Conservation (phyloP, 2,329 filamentous ascomycete species). For the Didymella segeticola region DNA sequence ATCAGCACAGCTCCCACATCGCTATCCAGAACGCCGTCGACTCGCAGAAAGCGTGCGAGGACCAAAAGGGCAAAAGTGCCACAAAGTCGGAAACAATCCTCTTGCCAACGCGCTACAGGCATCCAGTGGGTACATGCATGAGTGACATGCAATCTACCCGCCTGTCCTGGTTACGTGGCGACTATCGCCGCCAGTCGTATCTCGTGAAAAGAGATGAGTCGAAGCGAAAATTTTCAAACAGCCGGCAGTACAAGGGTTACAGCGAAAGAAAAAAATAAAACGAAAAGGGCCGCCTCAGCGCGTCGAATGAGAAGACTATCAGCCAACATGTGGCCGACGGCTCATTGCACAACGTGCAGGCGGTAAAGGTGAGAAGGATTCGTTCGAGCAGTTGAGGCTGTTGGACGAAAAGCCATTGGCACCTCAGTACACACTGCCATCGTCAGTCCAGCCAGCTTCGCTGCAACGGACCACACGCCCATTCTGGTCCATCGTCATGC, state of each 20-base stretch:
- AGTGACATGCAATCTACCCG: slow-evolving; percentile 19
- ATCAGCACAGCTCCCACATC: slow-evolving; percentile 8
- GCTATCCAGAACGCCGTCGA: slow-evolving; percentile 15
- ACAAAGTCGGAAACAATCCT: background rate
- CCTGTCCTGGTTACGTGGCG: slow-evolving; percentile 34
- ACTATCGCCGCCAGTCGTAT: slow-evolving; percentile 33
- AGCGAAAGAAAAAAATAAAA: slow-evolving; percentile 13
- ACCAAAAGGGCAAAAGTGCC: slow-evolving; percentile 6
- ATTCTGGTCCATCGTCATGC: slow-evolving; percentile 49
- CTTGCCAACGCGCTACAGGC: background rate
- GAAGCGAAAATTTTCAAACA: slow-evolving; percentile 21
- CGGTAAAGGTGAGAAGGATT: background rate
- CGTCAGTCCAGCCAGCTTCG: slow-evolving; percentile 62
- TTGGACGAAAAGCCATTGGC: background rate
- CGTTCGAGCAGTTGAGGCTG: background rate
- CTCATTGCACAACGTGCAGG: background rate
- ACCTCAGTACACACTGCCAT: slow-evolving; percentile 47
- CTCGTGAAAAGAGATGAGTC: slow-evolving; percentile 22
- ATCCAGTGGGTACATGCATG: slow-evolving; percentile 6
- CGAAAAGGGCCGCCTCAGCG: background rate
- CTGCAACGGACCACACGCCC: slow-evolving; percentile 56
- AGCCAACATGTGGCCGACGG: background rate
- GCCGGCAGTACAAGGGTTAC: slow-evolving; percentile 5
- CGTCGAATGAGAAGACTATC: background rate
- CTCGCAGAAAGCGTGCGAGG: slow-evolving; percentile 13